Percentiles rank a stretch among this genome's conserved stretches.
These are phyloP conservation scores for Salvia rosmarinus DNA, from an alignment of 257 asterid genomes.

Conservation along the genomic window DNA sequence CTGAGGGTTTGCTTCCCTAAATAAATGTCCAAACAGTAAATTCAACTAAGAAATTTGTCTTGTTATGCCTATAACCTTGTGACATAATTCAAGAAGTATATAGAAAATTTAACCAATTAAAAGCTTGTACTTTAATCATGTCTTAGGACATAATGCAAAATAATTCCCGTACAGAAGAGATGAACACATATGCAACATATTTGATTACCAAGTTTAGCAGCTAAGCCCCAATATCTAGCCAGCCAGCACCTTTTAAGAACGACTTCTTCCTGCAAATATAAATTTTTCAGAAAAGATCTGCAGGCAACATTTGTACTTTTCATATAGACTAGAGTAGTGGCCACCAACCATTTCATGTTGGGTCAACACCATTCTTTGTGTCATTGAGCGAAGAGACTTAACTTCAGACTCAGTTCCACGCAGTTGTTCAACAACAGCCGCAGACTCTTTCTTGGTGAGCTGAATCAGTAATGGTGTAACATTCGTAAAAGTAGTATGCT, in stretches of 20 bases:
- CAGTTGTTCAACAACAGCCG: slow-evolving; percentile 63
- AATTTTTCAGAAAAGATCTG: slow-evolving; percentile 32
- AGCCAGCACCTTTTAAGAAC: slow-evolving; percentile 99
- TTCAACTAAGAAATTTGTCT: slow-evolving; percentile 8
- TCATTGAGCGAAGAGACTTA: slow-evolving; percentile 80
- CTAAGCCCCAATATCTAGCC: slow-evolving; percentile 99
- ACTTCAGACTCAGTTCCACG: slow-evolving; percentile 76
- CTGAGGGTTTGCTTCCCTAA: slow-evolving; percentile 11
- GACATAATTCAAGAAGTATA: slow-evolving; percentile 2
- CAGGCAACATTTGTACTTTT: slow-evolving; percentile 21
- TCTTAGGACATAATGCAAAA: not conserved
- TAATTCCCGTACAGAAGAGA: slow-evolving; percentile 11
- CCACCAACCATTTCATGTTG: slow-evolving; percentile 85
- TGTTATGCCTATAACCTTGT: not conserved
- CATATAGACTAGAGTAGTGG: slow-evolving; percentile 28
- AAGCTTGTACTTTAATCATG: slow-evolving; percentile 2
- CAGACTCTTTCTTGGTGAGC: slow-evolving; percentile 74
- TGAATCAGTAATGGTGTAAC: slow-evolving; percentile 43
- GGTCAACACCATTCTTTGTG: slow-evolving; percentile 92
- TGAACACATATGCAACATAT: slow-evolving; percentile 25
- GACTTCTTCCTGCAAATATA: slow-evolving; percentile 84
- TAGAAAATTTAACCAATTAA: not conserved
- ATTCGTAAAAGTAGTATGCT: slow-evolving; percentile 34
- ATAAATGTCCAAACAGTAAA: slow-evolving; percentile 20
- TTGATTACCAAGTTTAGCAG: slow-evolving; percentile 76